phyloP scores from a whole-genome alignment of 75 land plant species.

The Isoetes taiwanensis region DNA sequence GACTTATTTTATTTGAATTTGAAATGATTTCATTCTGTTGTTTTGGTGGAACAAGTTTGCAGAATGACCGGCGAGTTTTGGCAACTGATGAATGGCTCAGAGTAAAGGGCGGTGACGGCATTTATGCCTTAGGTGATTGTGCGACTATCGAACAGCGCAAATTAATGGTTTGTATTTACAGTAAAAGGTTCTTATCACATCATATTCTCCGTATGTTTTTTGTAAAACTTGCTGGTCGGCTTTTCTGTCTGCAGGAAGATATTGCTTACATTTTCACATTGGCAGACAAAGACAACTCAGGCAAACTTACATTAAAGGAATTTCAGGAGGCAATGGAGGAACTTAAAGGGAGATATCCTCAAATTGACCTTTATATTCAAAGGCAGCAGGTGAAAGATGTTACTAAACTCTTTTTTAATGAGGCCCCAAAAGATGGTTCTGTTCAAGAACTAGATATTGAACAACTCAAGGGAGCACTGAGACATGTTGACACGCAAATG shows the following conservation, averaged over 20 bases:
- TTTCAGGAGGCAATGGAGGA: constrained; percentile 16
- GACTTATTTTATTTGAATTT: background rate
- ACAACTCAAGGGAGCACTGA: constrained; percentile 8
- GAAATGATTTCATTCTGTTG: background rate
- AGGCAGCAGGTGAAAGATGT: constrained; percentile 11
- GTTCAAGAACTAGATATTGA: constrained; percentile 15
- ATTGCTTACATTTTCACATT: constrained; percentile 11
- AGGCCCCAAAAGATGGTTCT: constrained; percentile 3
- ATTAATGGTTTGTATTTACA: constrained; percentile 2
- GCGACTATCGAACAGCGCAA: constrained; percentile 22
- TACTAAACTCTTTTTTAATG: constrained; percentile 2
- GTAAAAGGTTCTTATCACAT: background rate
- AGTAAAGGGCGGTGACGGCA: constrained; percentile 13
- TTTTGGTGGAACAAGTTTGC: background rate
- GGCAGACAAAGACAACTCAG: constrained; percentile 13
- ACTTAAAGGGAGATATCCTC: constrained; percentile 18
- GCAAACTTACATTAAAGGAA: background rate
- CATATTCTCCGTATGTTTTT: background rate
- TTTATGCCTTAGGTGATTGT: constrained; percentile 19
- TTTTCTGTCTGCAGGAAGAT: constrained; percentile 11
- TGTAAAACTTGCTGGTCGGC: background rate
- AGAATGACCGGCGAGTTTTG: constrained; percentile 14
- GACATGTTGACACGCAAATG: constrained; percentile 15
- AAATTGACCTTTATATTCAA: constrained; percentile 18
- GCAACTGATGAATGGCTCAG: constrained; percentile 24